phyloP scores from a whole-genome alignment of 768 basidiomycete genomes.

The Psilocybe cubensis region DNA sequence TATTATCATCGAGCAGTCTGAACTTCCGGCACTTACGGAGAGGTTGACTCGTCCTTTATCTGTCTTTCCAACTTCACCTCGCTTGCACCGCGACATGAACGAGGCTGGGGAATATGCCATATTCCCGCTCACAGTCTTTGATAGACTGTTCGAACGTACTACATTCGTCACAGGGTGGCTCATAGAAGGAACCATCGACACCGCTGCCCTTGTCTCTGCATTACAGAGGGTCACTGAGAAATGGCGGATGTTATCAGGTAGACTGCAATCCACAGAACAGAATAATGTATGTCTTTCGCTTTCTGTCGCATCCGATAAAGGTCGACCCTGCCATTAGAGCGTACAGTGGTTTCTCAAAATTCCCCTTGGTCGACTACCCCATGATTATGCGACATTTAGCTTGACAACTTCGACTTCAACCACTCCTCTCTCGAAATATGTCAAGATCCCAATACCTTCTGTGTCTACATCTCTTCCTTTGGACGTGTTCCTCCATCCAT shows the following conservation, averaged over 20 bases:
- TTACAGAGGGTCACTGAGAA: slow-evolving; percentile 26
- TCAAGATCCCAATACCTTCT: slow-evolving; percentile 34
- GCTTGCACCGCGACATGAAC: background rate
- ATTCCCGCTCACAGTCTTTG: slow-evolving; percentile 40
- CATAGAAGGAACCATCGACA: slow-evolving; percentile 41
- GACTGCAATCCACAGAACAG: slow-evolving; percentile 24
- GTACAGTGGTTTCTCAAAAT: slow-evolving; percentile 39
- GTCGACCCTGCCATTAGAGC: slow-evolving; percentile 19
- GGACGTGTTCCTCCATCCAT: slow-evolving; percentile 38
- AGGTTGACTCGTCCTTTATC: background rate
- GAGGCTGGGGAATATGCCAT: slow-evolving; percentile 17
- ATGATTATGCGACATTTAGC: slow-evolving; percentile 36
- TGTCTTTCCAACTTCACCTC: background rate
- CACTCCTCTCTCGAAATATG: slow-evolving; percentile 38
- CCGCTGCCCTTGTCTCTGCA: slow-evolving; percentile 30
- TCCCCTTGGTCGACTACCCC: slow-evolving; percentile 37
- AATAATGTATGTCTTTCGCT: slow-evolving; percentile 17
- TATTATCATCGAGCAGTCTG: no score
- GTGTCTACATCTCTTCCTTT: slow-evolving; percentile 39
- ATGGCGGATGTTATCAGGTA: slow-evolving; percentile 31
- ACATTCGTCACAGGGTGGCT: slow-evolving; percentile 48
- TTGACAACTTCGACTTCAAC: slow-evolving; percentile 38
- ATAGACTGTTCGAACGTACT: slow-evolving; percentile 32
- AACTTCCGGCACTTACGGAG: no score
- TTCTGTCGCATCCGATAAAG: background rate